phyloP scores from a whole-genome alignment of 2,329 filamentous ascomycete genomes.

The Beauveria sp. region DNA sequence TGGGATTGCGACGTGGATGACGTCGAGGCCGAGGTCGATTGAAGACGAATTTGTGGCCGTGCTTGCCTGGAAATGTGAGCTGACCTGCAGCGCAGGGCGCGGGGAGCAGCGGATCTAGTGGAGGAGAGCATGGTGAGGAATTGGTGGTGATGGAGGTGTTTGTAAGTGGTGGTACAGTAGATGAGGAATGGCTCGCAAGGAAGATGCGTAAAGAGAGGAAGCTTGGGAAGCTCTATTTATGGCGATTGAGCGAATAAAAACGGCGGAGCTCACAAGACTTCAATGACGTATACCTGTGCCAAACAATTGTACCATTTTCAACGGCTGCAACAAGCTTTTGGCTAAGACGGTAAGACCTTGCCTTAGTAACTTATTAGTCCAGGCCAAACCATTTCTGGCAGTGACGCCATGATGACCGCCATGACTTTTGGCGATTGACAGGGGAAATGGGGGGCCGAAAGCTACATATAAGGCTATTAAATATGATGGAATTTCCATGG shows the following conservation, averaged over 20 bases:
- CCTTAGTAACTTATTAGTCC: neutral
- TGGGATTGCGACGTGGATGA: conserved; percentile 23
- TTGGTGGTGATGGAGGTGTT: neutral
- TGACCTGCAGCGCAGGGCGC: neutral
- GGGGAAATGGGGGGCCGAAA: neutral
- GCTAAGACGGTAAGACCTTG: no score
- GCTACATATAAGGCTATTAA: neutral
- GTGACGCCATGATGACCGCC: conserved; percentile 4
- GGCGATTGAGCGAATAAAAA: neutral
- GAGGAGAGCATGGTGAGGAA: conserved; percentile 1
- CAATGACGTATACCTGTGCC: neutral
- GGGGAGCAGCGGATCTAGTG: neutral
- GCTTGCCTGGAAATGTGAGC: neutral
- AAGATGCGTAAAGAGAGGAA: neutral
- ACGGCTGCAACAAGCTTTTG: neutral
- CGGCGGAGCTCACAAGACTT: neutral
- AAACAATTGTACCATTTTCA: neutral
- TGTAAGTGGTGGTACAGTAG: neutral
- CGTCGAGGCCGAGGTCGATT: conserved; percentile 28
- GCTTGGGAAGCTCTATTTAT: neutral
- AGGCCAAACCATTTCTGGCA: conserved; percentile 1
- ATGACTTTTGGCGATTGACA: neutral
- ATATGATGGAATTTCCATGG: neutral
- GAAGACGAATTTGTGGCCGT: conserved; percentile 25
- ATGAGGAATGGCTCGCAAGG: neutral